phyloP scores from a whole-genome alignment of 306 rosid species.

The Acacia crassicarpa region DNA sequence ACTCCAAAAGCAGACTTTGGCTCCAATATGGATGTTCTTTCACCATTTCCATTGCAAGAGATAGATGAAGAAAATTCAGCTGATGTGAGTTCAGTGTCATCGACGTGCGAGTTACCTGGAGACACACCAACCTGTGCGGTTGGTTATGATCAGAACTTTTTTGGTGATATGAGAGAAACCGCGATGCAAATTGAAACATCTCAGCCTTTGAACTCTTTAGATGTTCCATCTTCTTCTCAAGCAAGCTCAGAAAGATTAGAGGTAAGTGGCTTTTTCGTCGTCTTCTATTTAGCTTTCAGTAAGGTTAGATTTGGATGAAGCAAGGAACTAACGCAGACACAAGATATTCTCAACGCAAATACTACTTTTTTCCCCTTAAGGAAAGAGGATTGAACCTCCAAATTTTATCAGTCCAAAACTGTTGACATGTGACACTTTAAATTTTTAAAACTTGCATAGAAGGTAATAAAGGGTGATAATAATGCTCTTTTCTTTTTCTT shows the following conservation, averaged over 20 bases:
- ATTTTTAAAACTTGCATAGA: neutral
- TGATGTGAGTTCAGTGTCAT: conserved; percentile 42
- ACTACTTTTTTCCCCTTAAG: neutral
- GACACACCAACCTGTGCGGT: conserved; percentile 32
- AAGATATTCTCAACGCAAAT: neutral
- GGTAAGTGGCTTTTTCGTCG: conserved; percentile 44
- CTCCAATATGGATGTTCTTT: conserved; percentile 27
- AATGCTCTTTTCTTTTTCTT: neutral
- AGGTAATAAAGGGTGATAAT: neutral
- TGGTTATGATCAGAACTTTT: conserved; percentile 20
- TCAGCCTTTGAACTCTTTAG: conserved; percentile 35
- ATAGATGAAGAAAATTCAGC: conserved; percentile 46
- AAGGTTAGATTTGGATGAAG: too few species aligned
- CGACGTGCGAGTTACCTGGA: conserved; percentile 30
- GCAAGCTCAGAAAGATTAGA: conserved; percentile 27
- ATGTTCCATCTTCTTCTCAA: conserved; percentile 28
- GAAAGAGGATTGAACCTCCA: neutral
- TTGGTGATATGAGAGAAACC: conserved; percentile 27
- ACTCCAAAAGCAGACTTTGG: conserved; percentile 8
- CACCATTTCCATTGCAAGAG: conserved; percentile 27
- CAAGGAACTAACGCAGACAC: neutral
- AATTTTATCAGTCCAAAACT: neutral
- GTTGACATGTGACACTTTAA: too few species aligned
- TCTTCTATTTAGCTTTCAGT: neutral
- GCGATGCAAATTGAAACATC: conserved; percentile 27